Evolutionary conservation across 176 grass and related monocot species (phyloP).

Genomic region (Oryza coarctata): DNA sequence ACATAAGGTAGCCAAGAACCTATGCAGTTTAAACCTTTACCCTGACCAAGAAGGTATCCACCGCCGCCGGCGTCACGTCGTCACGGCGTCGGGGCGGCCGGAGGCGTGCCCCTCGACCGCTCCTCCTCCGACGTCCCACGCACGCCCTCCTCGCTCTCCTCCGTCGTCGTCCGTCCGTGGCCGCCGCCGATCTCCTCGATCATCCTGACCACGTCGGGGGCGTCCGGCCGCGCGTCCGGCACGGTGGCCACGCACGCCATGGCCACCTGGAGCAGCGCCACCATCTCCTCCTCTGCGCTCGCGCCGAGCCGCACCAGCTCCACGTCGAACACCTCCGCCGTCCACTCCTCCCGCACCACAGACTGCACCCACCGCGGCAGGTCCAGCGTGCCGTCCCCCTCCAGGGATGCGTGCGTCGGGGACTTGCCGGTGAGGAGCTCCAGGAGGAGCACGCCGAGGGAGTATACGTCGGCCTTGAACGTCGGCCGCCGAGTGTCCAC

Average conservation of each 20-base stretch:
- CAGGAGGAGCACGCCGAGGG: conserved; percentile 78
- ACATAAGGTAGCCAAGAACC: conserved; percentile 33
- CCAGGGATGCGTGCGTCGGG: conserved; percentile 67
- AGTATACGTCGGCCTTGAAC: conserved; percentile 89
- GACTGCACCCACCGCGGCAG: conserved; percentile 95
- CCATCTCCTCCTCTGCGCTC: conserved; percentile 98
- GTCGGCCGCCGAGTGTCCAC: conserved; percentile 75
- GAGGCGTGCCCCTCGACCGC: conserved; percentile 62
- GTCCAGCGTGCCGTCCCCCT: conserved; percentile 83
- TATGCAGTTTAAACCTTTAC: conserved; percentile 42
- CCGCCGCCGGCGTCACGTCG: not conserved
- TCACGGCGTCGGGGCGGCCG: conserved; percentile 64
- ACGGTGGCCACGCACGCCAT: conserved; percentile 90
- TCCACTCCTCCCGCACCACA: conserved; percentile 97
- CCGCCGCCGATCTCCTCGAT: conserved; percentile 79
- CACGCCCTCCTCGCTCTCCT: conserved; percentile 58
- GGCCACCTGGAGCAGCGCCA: conserved; percentile 88
- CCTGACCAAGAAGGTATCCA: not conserved
- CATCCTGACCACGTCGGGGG: conserved; percentile 72
- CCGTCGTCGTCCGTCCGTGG: conserved; percentile 49
- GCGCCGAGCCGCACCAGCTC: conserved; percentile 83
- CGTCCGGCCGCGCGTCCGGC: conserved; percentile 72
- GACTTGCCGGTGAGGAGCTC: conserved; percentile 94
- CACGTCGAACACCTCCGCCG: conserved; percentile 97
- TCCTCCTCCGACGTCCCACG: conserved; percentile 55